These are phyloP conservation scores for Simmondsia chinensis DNA, from an alignment of 148 eudicot genomes.

Conservation along the genomic window DNA sequence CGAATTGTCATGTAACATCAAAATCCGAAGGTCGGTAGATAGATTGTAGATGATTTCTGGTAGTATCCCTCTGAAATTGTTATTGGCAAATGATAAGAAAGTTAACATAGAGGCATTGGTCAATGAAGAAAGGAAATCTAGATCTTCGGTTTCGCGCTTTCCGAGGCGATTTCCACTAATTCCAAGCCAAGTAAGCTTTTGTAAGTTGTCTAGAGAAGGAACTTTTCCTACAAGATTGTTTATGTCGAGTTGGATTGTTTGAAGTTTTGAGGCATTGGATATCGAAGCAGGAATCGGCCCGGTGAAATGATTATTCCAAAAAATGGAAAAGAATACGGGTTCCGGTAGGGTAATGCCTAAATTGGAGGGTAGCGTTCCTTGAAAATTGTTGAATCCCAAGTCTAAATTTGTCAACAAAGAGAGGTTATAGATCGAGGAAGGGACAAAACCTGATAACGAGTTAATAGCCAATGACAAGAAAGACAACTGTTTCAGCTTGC, in stretches of 20 bases:
- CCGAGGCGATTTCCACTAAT: slow-evolving; percentile 20
- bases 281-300: slow-evolving; percentile 13
- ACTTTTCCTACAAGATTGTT: slow-evolving; percentile 19
- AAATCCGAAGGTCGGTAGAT: slow-evolving; percentile 8
- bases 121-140: slow-evolving; percentile 23
- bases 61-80: slow-evolving; percentile 22
- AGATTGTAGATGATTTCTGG: slow-evolving; percentile 26
- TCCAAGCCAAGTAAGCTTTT: neutral
- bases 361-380: slow-evolving; percentile 12
- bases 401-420: neutral
- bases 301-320: neutral
- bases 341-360: neutral
- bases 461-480: neutral
- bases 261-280: slow-evolving; percentile 6
- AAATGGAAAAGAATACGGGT: neutral
- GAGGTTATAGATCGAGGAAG: slow-evolving; percentile 9
- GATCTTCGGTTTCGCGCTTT: slow-evolving; percentile 7
- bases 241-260: neutral
- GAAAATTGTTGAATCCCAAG: slow-evolving; percentile 2
- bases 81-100: neutral
- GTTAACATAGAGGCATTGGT: slow-evolving; percentile 20
- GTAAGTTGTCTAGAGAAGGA: slow-evolving; percentile 7
- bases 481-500: neutral
- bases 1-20: neutral
- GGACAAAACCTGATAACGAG: slow-evolving; percentile 8